Conservation (phyloP, 768 basidiomycete species). For the Amanita rubescens region DNA sequence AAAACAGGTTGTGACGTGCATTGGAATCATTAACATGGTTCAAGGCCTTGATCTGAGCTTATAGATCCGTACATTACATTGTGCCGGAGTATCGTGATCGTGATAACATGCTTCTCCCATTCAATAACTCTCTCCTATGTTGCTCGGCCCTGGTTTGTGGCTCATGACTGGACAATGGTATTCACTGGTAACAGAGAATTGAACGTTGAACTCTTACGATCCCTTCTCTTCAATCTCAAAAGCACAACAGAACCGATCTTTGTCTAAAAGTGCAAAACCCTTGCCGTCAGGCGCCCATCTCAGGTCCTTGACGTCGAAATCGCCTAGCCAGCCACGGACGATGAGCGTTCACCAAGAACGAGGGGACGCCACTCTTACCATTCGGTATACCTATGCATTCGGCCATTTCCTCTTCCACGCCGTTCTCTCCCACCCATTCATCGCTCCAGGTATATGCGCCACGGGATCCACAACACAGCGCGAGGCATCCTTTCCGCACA, state of each 20-base stretch:
- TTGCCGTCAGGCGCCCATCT: constrained; percentile 86
- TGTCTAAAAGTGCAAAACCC: constrained; percentile 67
- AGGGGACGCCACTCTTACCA: constrained; percentile 41
- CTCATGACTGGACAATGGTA: too few relatives aligned
- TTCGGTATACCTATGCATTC: constrained; percentile 88
- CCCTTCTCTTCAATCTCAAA: constrained; percentile 50
- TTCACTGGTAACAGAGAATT: too few relatives aligned
- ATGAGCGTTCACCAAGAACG: constrained; percentile 6
- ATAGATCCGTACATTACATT: too few relatives aligned
- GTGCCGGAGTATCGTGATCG: too few relatives aligned
- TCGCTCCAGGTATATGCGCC: constrained; percentile 79
- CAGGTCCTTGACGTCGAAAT: constrained; percentile 64
- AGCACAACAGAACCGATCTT: constrained; percentile 77
- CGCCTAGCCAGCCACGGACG: constrained; percentile 31
- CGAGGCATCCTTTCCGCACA: constrained; percentile 64
- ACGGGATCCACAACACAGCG: constrained; percentile 56
- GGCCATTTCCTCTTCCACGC: constrained; percentile 67
- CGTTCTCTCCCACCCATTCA: constrained; percentile 61
- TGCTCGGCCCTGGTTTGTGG: too few relatives aligned
- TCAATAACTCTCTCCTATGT: too few relatives aligned
- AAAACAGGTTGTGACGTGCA: too few relatives aligned
- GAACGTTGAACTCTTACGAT: not conserved
- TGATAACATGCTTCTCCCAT: too few relatives aligned
- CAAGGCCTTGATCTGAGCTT: too few relatives aligned
- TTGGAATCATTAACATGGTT: too few relatives aligned